These are phyloP conservation scores for Candolleomyces efflorescens DNA, from an alignment of 768 basidiomycete species.

Conservation along the genomic window DNA sequence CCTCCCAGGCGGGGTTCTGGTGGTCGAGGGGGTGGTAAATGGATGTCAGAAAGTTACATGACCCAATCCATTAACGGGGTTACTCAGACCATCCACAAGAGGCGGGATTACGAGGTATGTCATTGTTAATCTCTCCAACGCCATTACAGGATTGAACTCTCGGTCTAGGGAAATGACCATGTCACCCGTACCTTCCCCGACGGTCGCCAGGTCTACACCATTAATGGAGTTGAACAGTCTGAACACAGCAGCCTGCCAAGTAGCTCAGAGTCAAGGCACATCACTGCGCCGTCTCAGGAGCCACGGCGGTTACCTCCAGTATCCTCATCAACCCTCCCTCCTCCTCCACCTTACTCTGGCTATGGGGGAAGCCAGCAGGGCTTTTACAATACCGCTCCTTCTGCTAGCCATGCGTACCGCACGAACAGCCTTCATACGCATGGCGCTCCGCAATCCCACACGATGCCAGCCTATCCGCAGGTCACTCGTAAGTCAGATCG, in stretches of 20 bases:
- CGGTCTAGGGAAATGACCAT: conserved; percentile 67
- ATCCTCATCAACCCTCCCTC: neutral
- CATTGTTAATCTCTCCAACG: neutral
- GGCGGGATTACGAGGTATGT: conserved; percentile 56
- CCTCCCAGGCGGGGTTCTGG: conserved; percentile 11
- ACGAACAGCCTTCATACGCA: neutral
- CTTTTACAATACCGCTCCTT: neutral
- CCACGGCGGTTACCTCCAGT: neutral
- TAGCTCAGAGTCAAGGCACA: neutral
- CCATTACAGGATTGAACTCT: conserved; percentile 11
- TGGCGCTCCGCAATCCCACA: neutral
- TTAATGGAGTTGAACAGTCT: conserved; percentile 62
- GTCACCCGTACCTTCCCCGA: conserved; percentile 61
- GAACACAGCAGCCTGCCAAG: conserved; percentile 23
- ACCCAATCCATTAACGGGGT: conserved; percentile 63
- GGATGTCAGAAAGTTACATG: conserved; percentile 54
- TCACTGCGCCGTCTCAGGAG: neutral
- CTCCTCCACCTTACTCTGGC: neutral
- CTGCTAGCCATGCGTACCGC: neutral
- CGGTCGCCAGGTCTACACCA: conserved; percentile 57
- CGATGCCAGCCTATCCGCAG: neutral
- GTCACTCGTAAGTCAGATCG: neutral
- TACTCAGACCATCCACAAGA: conserved; percentile 53
- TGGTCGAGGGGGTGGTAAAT: conserved; percentile 19
- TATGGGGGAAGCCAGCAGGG: neutral